Conservation (phyloP, 129 eudicot genomes). For the Scalesia atractyloides region DNA sequence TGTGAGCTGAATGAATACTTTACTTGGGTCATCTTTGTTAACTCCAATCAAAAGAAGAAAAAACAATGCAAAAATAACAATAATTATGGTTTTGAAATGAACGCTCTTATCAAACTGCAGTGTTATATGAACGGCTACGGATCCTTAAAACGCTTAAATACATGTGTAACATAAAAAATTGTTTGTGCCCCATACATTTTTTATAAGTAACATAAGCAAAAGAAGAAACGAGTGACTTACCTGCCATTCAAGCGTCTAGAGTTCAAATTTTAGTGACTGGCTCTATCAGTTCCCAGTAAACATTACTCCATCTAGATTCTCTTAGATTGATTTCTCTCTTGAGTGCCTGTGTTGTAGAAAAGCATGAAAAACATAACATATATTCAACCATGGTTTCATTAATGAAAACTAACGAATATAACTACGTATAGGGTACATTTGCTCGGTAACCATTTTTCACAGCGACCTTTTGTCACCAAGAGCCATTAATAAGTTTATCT, state of each 20-base stretch:
- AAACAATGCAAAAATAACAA: too few relatives aligned
- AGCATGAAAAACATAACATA: constrained; percentile 29
- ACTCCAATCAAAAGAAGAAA: too few relatives aligned
- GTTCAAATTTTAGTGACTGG: constrained; percentile 82
- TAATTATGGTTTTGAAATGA: too few relatives aligned
- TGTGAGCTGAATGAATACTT: too few relatives aligned
- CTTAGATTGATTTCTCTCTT: constrained; percentile 89
- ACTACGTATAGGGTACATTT: too few relatives aligned
- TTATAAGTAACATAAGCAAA: constrained; percentile 8
- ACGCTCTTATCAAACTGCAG: too few relatives aligned
- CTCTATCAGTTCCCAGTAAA: constrained; percentile 81
- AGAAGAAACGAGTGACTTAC: constrained; percentile 29
- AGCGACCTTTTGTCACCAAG: too few relatives aligned
- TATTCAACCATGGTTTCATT: too few relatives aligned
- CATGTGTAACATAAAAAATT: background rate
- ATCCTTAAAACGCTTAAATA: constrained; percentile 4
- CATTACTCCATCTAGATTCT: constrained; percentile 71
- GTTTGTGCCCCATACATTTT: background rate
- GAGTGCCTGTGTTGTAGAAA: constrained; percentile 54
- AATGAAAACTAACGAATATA: too few relatives aligned
- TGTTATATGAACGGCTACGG: background rate
- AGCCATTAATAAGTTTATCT: constrained; percentile 75
- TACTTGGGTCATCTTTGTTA: too few relatives aligned
- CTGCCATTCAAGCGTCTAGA: constrained; percentile 90
- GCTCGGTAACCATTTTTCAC: too few relatives aligned